These are phyloP conservation scores for Aspergillus egyptiacus DNA, from an alignment of 495 filamentous ascomycete genomes.

Conservation along the genomic window DNA sequence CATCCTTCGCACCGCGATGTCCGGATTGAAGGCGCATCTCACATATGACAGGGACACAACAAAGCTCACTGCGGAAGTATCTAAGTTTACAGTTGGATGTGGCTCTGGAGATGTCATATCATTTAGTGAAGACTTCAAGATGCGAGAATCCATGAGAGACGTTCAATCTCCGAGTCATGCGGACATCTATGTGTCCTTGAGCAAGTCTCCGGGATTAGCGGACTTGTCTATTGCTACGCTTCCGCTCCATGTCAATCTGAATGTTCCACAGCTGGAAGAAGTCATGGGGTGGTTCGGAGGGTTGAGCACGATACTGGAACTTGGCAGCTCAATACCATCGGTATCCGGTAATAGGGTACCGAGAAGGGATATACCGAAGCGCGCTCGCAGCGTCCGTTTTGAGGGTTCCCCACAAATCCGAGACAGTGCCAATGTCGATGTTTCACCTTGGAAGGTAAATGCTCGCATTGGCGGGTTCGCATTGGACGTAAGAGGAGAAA, in stretches of 20 bases:
- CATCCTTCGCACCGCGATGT: conserved; percentile 27
- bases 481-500: conserved; percentile 67
- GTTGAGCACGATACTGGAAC: conserved; percentile 82
- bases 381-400: conserved; percentile 65
- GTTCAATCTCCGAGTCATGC: conserved; percentile 50
- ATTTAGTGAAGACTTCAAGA: conserved; percentile 58
- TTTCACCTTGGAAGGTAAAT: conserved; percentile 61
- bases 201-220: conserved; percentile 44
- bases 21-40: conserved; percentile 26
- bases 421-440: conserved; percentile 17
- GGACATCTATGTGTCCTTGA: conserved; percentile 60
- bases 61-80: conserved; percentile 37
- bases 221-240: conserved; percentile 71
- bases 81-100: conserved; percentile 69
- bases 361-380: conserved; percentile 27
- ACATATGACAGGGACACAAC: conserved; percentile 16
- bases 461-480: conserved; percentile 69
- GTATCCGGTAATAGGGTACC: conserved; percentile 50
- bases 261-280: conserved; percentile 79
- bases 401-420: conserved; percentile 35
- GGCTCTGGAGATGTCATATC: conserved; percentile 66
- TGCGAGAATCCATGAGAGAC: conserved; percentile 67
- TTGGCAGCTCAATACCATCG: conserved; percentile 77
- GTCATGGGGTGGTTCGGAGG: conserved; percentile 85
- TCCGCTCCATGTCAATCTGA: conserved; percentile 68